phyloP scores from a whole-genome alignment of 2,329 filamentous ascomycete species.

The Botrytis elliptica region DNA sequence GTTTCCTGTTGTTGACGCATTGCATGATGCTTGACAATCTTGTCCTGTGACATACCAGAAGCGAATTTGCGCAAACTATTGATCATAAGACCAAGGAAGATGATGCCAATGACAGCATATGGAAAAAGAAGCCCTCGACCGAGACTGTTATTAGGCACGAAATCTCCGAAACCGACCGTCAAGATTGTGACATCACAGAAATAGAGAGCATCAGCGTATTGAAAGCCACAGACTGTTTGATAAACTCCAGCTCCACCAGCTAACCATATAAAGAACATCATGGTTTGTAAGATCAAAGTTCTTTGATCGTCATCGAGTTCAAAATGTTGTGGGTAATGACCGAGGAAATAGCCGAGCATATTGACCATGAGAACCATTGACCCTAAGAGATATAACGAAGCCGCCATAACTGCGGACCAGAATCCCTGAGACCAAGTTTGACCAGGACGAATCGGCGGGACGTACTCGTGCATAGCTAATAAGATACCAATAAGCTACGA shows the following conservation, averaged over 20 bases:
- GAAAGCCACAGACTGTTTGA: constrained; percentile 54
- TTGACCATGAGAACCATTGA: constrained; percentile 65
- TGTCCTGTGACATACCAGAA: constrained; percentile 57
- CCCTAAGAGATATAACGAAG: constrained; percentile 60
- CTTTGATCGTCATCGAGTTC: constrained; percentile 64
- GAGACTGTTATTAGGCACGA: constrained; percentile 52
- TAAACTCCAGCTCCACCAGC: constrained; percentile 64
- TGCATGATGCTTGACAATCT: constrained; percentile 60
- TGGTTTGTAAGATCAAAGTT: constrained; percentile 69
- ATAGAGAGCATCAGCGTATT: constrained; percentile 59
- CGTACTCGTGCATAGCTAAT: constrained; percentile 55
- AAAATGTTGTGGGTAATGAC: constrained; percentile 68
- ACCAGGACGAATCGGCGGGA: constrained; percentile 45
- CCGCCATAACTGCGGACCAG: constrained; percentile 67
- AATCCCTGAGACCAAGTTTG: constrained; percentile 64
- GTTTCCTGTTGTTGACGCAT: constrained; percentile 54
- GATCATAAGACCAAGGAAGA: constrained; percentile 68
- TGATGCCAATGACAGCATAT: constrained; percentile 65
- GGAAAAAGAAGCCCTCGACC: constrained; percentile 63
- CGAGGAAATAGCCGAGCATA: constrained; percentile 67
- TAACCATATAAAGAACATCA: constrained; percentile 68
- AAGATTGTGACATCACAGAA: constrained; percentile 62
- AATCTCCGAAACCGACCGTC: constrained; percentile 62
- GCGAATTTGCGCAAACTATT: constrained; percentile 63
- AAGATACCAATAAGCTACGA: constrained; percentile 56